phyloP scores from a whole-genome alignment of 441 rosid genomes.

The Pelargonium australe region DNA sequence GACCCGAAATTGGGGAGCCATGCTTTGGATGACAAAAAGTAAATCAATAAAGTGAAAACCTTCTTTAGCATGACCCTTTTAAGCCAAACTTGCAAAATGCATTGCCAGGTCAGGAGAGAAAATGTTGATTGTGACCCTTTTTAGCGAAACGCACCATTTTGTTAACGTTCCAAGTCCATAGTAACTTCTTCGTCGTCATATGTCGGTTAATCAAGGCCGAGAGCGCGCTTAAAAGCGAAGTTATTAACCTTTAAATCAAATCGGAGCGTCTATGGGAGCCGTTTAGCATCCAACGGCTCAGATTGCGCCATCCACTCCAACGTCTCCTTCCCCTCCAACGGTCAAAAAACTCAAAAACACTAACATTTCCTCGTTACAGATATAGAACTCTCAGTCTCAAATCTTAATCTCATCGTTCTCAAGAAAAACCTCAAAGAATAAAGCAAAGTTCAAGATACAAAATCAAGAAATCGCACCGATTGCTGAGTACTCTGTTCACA shows the following conservation, averaged over 20 bases:
- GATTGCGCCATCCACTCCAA: conserved; percentile 30
- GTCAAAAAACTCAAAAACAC: conserved; percentile 38
- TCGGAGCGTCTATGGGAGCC: conserved; percentile 62
- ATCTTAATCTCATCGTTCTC: conserved; percentile 11
- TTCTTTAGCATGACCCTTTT: too few relatives aligned
- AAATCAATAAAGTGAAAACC: too few relatives aligned
- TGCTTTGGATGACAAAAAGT: too few relatives aligned
- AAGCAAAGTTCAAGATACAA: background rate
- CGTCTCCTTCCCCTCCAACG: conserved; percentile 64
- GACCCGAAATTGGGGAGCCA: too few relatives aligned
- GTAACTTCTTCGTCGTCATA: too few relatives aligned
- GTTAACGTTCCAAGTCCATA: too few relatives aligned
- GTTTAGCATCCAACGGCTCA: conserved; percentile 39
- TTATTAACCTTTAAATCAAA: conserved; percentile 31
- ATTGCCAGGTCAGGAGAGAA: too few relatives aligned
- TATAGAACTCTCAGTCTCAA: conserved; percentile 18
- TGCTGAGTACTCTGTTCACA: conserved; percentile 9
- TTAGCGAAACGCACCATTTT: too few relatives aligned
- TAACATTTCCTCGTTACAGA: conserved; percentile 11
- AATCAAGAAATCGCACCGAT: background rate
- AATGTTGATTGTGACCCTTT: too few relatives aligned
- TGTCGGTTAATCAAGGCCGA: too few relatives aligned
- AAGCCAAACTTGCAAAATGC: too few relatives aligned
- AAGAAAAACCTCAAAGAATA: background rate
- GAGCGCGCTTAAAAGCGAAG: too few relatives aligned